Evolutionary conservation across 2,329 filamentous ascomycete species (phyloP).

Genomic region (Penicillium freii): DNA sequence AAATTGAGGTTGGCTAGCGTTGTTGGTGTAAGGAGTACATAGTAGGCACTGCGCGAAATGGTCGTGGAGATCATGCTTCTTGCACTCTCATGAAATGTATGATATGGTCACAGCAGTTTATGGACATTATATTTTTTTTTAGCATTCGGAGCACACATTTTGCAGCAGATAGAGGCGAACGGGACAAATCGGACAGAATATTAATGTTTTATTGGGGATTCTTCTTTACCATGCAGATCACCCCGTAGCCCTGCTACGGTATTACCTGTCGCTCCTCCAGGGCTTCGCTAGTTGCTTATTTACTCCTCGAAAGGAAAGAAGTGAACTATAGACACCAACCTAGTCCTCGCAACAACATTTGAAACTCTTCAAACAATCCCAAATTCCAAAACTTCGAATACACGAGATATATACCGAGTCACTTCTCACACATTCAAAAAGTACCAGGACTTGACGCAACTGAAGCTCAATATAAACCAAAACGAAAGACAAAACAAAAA

Average conservation of each 20-base stretch:
- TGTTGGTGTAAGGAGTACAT: neutral
- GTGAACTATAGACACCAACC: neutral
- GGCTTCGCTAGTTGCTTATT: too few relatives aligned
- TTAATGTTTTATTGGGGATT: neutral
- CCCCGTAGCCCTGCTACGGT: too few relatives aligned
- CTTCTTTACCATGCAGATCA: neutral
- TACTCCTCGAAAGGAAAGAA: neutral
- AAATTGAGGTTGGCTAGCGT: neutral
- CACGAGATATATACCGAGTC: neutral
- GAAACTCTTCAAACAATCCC: neutral
- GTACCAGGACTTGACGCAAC: neutral
- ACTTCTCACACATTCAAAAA: neutral
- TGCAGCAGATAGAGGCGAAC: neutral
- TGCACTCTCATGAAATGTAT: slow-evolving; percentile 22
- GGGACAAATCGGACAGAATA: neutral
- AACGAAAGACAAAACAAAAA: neutral
- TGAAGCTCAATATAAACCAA: neutral
- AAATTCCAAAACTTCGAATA: neutral
- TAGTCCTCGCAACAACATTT: neutral
- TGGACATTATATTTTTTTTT: neutral
- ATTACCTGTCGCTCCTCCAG: neutral
- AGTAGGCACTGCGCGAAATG: neutral
- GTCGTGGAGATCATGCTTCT: neutral
- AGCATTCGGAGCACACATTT: neutral
- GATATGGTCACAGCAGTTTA: slow-evolving; percentile 12